Evolutionary conservation across 495 filamentous ascomycete species (phyloP), one percentile per base, ranked within the genome.

Genomic region (Pseudevernia furfuracea): DNA sequence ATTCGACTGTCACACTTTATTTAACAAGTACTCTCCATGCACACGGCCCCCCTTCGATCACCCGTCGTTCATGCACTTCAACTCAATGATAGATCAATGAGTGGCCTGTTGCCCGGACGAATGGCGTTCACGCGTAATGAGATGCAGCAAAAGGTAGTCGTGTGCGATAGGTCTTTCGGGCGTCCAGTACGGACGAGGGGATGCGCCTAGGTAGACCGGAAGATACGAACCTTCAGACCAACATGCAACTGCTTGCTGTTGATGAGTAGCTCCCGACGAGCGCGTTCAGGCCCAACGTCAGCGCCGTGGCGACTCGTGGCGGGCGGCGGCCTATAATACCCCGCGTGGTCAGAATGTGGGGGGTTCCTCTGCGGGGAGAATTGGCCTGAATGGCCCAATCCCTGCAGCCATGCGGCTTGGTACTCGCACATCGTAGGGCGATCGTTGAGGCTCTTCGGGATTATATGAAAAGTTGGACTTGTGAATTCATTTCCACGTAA

Each of bases 1-100:
- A 49, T 49, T 48, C n/a, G 44, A 49, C 5, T 28, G 23, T 25
- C 25, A 25, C 25, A 28, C 55, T 58, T 8, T 21, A n/a, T n/a
- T n/a, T n/a, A n/a, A n/a, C n/a, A n/a, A n/a, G n/a, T n/a, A 36
- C 19, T n/a, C 28, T 6, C 55, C 19, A 23, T 58, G 34, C 32
- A 58, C 12, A n/a, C 28, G 34, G n/a, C 1, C n/a, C n/a, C 2
- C 25, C 38, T 3, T 17, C 12, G 43, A 61, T n/a, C 12, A n/a
- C 32, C 15, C 41, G 44, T 59, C 19, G 25, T 57, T 53, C 37
- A 63, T 57, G 36, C 60, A 62, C 60, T 55, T 37, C 60, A 49
- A 39, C 55, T 58, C 52, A 34, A 30, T 43, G 44, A 23, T 1
- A 1, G 44, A 25, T 48, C n/a, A 52, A 52, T 17, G 25, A 52